These are phyloP conservation scores for Apostasia shenzhenica DNA, from an alignment of 106 monocot species.

Conservation along the genomic window DNA sequence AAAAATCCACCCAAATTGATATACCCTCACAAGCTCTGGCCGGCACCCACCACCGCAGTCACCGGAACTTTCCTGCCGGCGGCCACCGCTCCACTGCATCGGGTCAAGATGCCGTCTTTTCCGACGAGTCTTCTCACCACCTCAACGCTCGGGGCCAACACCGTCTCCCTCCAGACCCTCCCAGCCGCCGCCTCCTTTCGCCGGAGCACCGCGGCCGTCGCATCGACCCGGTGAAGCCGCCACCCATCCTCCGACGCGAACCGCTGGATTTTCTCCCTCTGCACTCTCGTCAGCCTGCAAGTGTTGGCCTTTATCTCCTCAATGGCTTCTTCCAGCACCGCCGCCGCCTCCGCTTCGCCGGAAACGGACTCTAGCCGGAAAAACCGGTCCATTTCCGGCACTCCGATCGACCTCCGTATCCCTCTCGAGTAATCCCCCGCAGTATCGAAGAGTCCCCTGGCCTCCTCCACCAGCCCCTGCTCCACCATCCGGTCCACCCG, in stretches of 20 bases:
- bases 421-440: slow-evolving; percentile 26
- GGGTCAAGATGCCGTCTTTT: too few relatives aligned
- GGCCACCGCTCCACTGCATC: too few relatives aligned
- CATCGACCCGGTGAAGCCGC: slow-evolving; percentile 33
- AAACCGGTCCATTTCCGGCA: slow-evolving; percentile 51
- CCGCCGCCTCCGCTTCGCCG: not conserved
- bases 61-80: too few relatives aligned
- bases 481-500: slow-evolving; percentile 44
- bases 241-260: slow-evolving; percentile 23
- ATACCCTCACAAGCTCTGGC: too few relatives aligned
- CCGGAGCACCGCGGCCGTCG: slow-evolving; percentile 28
- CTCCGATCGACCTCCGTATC: slow-evolving; percentile 35
- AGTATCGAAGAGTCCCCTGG: slow-evolving; percentile 19
- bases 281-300: slow-evolving; percentile 23
- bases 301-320: slow-evolving; percentile 51
- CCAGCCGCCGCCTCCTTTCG: not conserved
- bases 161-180: slow-evolving; percentile 26
- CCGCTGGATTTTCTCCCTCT: slow-evolving; percentile 40
- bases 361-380: slow-evolving; percentile 11
- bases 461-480: slow-evolving; percentile 47
- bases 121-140: slow-evolving; percentile 12
- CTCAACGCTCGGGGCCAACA: slow-evolving; percentile 15
- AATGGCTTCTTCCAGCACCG: slow-evolving; percentile 30
- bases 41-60: too few relatives aligned
- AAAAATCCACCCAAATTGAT: too few relatives aligned